Evolutionary conservation across 345 rosid genomes (phyloP).

Genomic region (Kandelia obovata): DNA sequence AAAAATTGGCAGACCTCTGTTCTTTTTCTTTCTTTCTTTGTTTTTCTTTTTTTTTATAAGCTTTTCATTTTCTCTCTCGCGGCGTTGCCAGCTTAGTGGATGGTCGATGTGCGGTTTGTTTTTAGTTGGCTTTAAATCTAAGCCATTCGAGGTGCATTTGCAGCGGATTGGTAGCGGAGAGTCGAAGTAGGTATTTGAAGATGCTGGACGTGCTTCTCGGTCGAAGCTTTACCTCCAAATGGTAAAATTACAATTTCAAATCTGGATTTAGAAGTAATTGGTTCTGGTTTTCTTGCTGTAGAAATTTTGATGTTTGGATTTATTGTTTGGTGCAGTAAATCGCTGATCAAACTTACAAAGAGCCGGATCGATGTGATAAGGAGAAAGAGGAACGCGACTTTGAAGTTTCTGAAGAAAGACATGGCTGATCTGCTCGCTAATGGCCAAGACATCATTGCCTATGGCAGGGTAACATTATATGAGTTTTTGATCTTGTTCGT

Average conservation of each 20-base stretch:
- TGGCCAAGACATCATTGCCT: constrained; percentile 82
- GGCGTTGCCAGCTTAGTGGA: too few species aligned
- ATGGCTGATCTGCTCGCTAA: constrained; percentile 83
- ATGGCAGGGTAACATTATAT: constrained; percentile 50
- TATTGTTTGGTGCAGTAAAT: constrained; percentile 47
- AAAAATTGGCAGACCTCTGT: too few species aligned
- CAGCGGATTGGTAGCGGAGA: neutral
- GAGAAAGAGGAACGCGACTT: constrained; percentile 81
- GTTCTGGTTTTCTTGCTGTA: neutral
- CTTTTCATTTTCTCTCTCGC: too few species aligned
- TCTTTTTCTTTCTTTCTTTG: too few species aligned
- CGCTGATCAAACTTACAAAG: constrained; percentile 69
- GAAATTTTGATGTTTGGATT: constrained; percentile 5
- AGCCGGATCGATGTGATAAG: constrained; percentile 82
- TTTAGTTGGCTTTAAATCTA: too few species aligned
- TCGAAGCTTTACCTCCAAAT: constrained; percentile 71
- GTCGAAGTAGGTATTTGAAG: constrained; percentile 21
- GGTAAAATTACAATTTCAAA: constrained; percentile 34
- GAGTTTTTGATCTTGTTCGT: neutral
- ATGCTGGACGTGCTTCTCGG: constrained; percentile 89
- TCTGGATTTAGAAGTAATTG: neutral
- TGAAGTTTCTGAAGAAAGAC: constrained; percentile 79
- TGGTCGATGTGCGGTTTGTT: too few species aligned
- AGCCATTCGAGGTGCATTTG: too few species aligned
- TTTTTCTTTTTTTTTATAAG: too few species aligned